These are phyloP conservation scores for Sonneratia alba DNA, from an alignment of 345 rosid genomes.

Conservation along the genomic window DNA sequence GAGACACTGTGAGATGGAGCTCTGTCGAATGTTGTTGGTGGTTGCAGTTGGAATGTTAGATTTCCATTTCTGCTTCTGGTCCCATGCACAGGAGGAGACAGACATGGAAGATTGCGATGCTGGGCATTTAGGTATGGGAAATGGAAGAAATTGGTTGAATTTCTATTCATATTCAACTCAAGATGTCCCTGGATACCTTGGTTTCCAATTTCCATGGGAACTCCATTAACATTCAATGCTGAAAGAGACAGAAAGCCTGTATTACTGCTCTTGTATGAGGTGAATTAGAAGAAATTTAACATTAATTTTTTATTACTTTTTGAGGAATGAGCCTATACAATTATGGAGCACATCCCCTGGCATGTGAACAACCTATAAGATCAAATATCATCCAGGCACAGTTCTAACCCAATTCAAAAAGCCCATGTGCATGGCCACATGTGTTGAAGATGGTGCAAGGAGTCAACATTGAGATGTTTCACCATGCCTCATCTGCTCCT, in stretches of 20 bases:
- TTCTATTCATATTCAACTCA: constrained; percentile 39
- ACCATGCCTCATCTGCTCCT: not conserved
- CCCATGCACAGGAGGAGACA: constrained; percentile 34
- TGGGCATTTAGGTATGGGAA: constrained; percentile 29
- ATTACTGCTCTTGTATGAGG: not conserved
- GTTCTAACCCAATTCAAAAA: too few species aligned
- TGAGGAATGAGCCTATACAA: too few species aligned
- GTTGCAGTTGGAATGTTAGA: constrained; percentile 39
- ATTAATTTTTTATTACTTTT: not conserved
- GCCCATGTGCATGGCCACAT: too few species aligned
- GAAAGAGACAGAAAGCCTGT: not conserved
- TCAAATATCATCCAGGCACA: too few species aligned
- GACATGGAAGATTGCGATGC: constrained; percentile 35
- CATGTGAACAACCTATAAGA: too few species aligned
- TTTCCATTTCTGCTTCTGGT: constrained; percentile 50
- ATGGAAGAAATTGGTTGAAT: constrained; percentile 28
- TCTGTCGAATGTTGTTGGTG: constrained; percentile 30
- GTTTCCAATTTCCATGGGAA: constrained; percentile 40
- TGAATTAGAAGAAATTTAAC: not conserved
- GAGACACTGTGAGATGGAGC: constrained; percentile 39
- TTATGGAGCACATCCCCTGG: too few species aligned
- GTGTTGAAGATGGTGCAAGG: not conserved
- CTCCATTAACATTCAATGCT: constrained; percentile 31
- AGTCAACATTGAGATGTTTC: not conserved
- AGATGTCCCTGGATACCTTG: constrained; percentile 30